Evolutionary conservation across 1,139 yeast species (phyloP).

Genomic region (Scheffersomyces lignicola): DNA sequence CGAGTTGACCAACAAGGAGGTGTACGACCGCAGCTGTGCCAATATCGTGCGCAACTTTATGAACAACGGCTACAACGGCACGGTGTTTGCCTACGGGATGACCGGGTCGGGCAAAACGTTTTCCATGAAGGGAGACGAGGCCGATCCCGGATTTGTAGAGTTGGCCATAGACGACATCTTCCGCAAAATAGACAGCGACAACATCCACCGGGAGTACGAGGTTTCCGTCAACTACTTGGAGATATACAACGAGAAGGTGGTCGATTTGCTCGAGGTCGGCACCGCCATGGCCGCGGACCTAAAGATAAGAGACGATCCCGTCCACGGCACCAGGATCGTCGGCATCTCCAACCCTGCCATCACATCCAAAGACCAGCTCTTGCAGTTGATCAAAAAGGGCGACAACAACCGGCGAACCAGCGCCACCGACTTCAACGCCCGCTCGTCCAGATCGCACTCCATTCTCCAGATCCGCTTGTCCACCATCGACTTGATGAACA

Average conservation of each 20-base stretch:
- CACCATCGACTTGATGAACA: slow-evolving; percentile 38
- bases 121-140: slow-evolving; percentile 76
- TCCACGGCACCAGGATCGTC: slow-evolving; percentile 71
- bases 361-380: slow-evolving; percentile 55
- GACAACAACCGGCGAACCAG: slow-evolving; percentile 78
- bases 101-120: slow-evolving; percentile 95
- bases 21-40: slow-evolving; percentile 61
- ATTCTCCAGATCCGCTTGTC: slow-evolving; percentile 71
- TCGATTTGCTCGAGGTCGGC: slow-evolving; percentile 52
- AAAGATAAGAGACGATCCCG: slow-evolving; percentile 73
- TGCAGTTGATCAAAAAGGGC: slow-evolving; percentile 63
- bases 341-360: slow-evolving; percentile 70
- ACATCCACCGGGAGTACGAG: slow-evolving; percentile 30
- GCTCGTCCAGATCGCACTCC: slow-evolving; percentile 92
- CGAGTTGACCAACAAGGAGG: slow-evolving; percentile 50
- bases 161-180: slow-evolving; percentile 71
- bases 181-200: slow-evolving; percentile 38
- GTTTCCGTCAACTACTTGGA: slow-evolving; percentile 76
- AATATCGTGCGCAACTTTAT: slow-evolving; percentile 66
- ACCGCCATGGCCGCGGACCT: slow-evolving; percentile 42
- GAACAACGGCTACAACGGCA: slow-evolving; percentile 77
- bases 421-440: slow-evolving; percentile 81
- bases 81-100: slow-evolving; percentile 92
- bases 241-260: slow-evolving; percentile 83
- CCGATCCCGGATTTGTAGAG: slow-evolving; percentile 78